Percentiles rank a stretch among this genome's conserved stretches.
These are phyloP conservation scores for Cladosporium velox DNA, from an alignment of 2,329 filamentous ascomycete genomes.

Conservation along the genomic window DNA sequence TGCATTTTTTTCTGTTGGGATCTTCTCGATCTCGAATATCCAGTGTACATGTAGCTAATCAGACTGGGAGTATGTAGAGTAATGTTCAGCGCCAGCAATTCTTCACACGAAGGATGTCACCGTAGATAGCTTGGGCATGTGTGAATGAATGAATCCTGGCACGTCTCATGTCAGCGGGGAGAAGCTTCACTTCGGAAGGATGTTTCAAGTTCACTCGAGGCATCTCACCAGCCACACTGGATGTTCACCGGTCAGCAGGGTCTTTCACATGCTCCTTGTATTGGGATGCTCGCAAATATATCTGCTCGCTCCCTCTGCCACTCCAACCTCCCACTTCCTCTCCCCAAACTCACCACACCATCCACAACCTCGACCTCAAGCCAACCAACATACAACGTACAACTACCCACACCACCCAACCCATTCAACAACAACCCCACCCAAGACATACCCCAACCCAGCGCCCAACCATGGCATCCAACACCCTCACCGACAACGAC, in stretches of 20 bases:
- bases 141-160: background rate
- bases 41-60: background rate
- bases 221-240: background rate
- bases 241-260: background rate
- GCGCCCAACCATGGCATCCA: background rate
- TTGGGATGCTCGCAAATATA: background rate
- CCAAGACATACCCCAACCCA: background rate
- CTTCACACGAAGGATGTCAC: background rate
- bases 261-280: background rate
- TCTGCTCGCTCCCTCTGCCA: background rate
- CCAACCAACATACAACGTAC: background rate
- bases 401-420: background rate
- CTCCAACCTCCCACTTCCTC: background rate
- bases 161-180: background rate
- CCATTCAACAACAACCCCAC: background rate
- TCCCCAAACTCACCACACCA: background rate
- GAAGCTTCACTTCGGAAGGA: background rate
- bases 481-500: conserved; percentile 16
- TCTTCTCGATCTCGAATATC: background rate
- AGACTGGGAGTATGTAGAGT: background rate
- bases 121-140: background rate
- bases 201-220: background rate
- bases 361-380: background rate
- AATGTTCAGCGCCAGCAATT: background rate
- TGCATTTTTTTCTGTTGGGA: background rate